A percentile compares a stretch with the other conserved stretches of the same genome.
Evolutionary conservation across 1,284 basidiomycete genomes (phyloP).

Genomic region (Trichosporon sp.): DNA sequence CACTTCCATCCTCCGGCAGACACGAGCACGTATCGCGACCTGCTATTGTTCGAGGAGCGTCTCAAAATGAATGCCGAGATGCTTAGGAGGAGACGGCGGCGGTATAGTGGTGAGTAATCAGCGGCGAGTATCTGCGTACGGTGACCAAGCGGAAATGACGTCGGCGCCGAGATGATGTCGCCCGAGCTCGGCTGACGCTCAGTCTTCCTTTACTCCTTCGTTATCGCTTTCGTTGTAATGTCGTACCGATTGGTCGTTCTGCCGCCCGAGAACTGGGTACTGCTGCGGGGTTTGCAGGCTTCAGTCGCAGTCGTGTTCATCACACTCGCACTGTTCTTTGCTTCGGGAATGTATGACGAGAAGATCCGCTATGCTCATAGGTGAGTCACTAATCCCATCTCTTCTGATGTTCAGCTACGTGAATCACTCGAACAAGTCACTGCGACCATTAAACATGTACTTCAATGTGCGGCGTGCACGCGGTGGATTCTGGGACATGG

Average conservation of each 20-base stretch:
- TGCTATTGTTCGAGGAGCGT: conserved; percentile 90
- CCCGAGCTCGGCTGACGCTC: not conserved
- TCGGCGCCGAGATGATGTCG: too few species aligned
- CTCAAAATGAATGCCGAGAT: conserved; percentile 85
- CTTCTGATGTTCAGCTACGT: conserved; percentile 64
- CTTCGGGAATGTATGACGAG: conserved; percentile 91
- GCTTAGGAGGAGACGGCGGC: conserved; percentile 70
- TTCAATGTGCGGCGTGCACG: conserved; percentile 72
- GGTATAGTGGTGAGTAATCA: conserved; percentile 71
- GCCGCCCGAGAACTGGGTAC: conserved; percentile 31
- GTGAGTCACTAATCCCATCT: conserved; percentile 51
- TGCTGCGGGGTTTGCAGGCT: conserved; percentile 52
- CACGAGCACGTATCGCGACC: conserved; percentile 72
- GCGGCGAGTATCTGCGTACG: not conserved
- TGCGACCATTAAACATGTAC: conserved; percentile 93
- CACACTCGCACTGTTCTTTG: conserved; percentile 90
- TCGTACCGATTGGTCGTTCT: conserved; percentile 29
- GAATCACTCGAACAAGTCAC: conserved; percentile 85
- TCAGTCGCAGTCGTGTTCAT: conserved; percentile 78
- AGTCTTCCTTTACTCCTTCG: conserved; percentile 42
- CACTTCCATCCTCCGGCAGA: conserved; percentile 62
- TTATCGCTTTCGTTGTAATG: conserved; percentile 26
- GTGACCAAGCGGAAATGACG: not conserved
- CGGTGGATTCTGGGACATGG: conserved; percentile 55
- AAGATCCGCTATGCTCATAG: conserved; percentile 94